phyloP scores from a whole-genome alignment of 768 basidiomycete genomes.

The Boletales sp. region DNA sequence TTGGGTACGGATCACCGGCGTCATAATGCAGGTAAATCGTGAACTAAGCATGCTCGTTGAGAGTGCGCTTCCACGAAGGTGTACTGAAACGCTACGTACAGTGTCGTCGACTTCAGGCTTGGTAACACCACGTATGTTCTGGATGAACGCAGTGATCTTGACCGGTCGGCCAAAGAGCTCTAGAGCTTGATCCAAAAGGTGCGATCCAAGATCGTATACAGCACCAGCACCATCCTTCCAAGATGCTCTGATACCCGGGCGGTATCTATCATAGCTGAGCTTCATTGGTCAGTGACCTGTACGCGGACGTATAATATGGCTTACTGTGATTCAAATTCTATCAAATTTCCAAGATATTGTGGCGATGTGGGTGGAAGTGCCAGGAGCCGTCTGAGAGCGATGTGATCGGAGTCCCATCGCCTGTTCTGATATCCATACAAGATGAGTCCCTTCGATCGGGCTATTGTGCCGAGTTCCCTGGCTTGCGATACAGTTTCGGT shows the following conservation, averaged over 20 bases:
- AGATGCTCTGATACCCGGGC: constrained; percentile 56
- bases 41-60: constrained; percentile 35
- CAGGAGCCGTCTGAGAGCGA: constrained; percentile 59
- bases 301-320: constrained; percentile 14
- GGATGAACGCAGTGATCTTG: constrained; percentile 62
- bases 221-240: constrained; percentile 80
- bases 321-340: constrained; percentile 76
- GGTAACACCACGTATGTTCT: constrained; percentile 68
- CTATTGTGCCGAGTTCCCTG: constrained; percentile 55
- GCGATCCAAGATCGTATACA: constrained; percentile 76
- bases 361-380: constrained; percentile 48
- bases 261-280: constrained; percentile 70
- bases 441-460: constrained; percentile 55
- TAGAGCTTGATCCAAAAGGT: constrained; percentile 77
- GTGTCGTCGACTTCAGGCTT: constrained; percentile 62
- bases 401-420: constrained; percentile 77
- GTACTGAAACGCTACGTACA: constrained; percentile 34
- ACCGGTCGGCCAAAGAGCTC: constrained; percentile 72
- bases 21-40: constrained; percentile 52
- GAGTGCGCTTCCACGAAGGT: not conserved
- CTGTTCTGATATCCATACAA: constrained; percentile 74
- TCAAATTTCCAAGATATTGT: constrained; percentile 54
- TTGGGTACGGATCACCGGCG: constrained; percentile 35
- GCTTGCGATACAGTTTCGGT: constrained; percentile 60
- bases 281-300: not conserved